A percentile compares a stretch with the other conserved stretches of the same genome.
These are phyloP conservation scores for Extremus antarcticus DNA, from an alignment of 495 filamentous ascomycete genomes.

Conservation along the genomic window DNA sequence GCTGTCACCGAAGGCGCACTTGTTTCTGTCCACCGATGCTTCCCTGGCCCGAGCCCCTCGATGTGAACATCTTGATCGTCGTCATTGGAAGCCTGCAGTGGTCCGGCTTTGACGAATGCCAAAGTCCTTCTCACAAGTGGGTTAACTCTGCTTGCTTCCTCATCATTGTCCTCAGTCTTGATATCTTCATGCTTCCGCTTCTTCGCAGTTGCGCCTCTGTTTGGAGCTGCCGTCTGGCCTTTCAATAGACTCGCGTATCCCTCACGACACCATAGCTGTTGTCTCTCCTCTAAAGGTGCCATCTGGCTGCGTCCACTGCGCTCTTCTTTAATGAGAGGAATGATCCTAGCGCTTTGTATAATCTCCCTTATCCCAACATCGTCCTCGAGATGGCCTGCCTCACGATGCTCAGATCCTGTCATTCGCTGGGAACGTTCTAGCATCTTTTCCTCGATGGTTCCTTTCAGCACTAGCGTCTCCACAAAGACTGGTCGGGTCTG, in stretches of 20 bases:
- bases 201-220: not conserved
- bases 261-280: constrained; percentile 48
- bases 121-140: not conserved
- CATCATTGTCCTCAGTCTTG: not conserved
- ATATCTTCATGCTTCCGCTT: not conserved
- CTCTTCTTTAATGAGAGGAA: constrained; percentile 44
- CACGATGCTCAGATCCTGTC: constrained; percentile 61
- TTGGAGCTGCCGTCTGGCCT: not conserved
- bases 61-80: too few relatives aligned
- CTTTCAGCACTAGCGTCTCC: constrained; percentile 64
- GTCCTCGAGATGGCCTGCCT: constrained; percentile 62
- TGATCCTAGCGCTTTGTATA: constrained; percentile 60
- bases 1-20: too few relatives aligned
- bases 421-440: constrained; percentile 62
- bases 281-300: constrained; percentile 40
- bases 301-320: constrained; percentile 40
- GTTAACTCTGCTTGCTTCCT: not conserved
- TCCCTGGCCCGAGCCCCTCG: too few relatives aligned
- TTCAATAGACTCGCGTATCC: not conserved
- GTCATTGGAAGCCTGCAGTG: too few relatives aligned
- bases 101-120: not conserved
- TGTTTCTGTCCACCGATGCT: too few relatives aligned
- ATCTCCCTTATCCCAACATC: constrained; percentile 67
- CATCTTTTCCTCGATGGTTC: constrained; percentile 80
- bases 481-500: constrained; percentile 72